These are phyloP conservation scores for Monilinia aucupariae DNA, from an alignment of 2,329 filamentous ascomycete species.

Conservation along the genomic window DNA sequence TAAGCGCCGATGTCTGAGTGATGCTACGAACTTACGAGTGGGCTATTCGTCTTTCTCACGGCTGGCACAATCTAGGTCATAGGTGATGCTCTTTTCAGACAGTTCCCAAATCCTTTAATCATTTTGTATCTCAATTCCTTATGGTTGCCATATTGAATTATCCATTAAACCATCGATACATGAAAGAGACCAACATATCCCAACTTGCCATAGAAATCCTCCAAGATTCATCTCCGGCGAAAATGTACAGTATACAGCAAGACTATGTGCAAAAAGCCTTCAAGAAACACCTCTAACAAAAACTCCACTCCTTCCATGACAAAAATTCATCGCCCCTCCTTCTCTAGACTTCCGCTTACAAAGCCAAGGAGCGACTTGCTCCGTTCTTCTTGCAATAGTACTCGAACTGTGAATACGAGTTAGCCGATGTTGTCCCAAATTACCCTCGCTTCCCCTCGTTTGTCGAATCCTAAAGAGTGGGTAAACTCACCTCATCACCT, in stretches of 20 bases:
- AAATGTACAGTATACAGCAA: background rate
- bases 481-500: slow-evolving; percentile 11
- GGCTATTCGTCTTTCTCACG: background rate
- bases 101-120: background rate
- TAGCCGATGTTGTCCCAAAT: background rate
- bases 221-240: background rate
- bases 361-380: background rate
- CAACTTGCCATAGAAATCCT: background rate
- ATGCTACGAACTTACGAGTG: too few species aligned
- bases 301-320: background rate
- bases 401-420: background rate
- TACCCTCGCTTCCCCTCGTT: background rate
- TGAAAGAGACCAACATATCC: background rate
- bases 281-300: background rate
- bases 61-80: background rate
- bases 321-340: background rate
- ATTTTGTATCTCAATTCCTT: background rate
- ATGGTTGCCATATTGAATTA: background rate
- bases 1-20: background rate
- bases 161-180: background rate
- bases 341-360: background rate
- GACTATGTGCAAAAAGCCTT: background rate
- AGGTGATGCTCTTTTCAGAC: background rate
- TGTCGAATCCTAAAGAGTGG: background rate
- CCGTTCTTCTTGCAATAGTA: slow-evolving; percentile 5